These are phyloP conservation scores for Talaromyces marneffei DNA, from an alignment of 2,329 filamentous ascomycete species.

Conservation along the genomic window DNA sequence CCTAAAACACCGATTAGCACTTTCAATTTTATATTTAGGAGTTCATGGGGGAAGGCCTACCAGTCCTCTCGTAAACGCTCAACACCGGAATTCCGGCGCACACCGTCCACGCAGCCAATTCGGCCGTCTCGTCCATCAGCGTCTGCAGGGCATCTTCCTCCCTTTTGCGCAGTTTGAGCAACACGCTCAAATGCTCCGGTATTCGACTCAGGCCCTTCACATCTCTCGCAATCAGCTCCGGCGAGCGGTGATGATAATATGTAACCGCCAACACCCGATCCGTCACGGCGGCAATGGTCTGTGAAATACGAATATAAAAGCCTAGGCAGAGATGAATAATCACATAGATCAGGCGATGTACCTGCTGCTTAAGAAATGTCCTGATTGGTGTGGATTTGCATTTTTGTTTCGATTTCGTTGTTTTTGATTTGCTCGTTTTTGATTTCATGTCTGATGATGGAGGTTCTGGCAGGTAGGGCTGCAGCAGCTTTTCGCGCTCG, in stretches of 20 bases:
- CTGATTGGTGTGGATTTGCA: slow-evolving; percentile 33
- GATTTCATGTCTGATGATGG: neutral
- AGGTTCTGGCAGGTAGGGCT: slow-evolving; percentile 49
- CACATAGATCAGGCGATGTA: slow-evolving; percentile 42
- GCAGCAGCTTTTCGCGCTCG: slow-evolving; percentile 49
- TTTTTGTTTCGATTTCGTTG: slow-evolving; percentile 3
- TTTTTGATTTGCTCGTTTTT: neutral
- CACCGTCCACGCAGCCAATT: slow-evolving; percentile 88
- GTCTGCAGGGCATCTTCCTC: slow-evolving; percentile 72
- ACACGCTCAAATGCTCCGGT: slow-evolving; percentile 81
- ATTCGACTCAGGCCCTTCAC: slow-evolving; percentile 67
- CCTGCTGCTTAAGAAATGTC: slow-evolving; percentile 39
- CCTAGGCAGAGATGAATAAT: slow-evolving; percentile 71
- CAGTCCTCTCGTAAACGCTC: slow-evolving; percentile 87
- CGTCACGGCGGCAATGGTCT: slow-evolving; percentile 70
- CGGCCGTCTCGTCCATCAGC: slow-evolving; percentile 82
- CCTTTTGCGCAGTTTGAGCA: slow-evolving; percentile 62
- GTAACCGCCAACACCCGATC: slow-evolving; percentile 75
- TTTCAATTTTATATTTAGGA: neutral
- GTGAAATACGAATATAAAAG: slow-evolving; percentile 75
- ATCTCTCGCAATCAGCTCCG: slow-evolving; percentile 85
- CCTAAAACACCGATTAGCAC: slow-evolving; percentile 50
- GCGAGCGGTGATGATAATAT: slow-evolving; percentile 93
- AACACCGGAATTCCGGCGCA: slow-evolving; percentile 81
- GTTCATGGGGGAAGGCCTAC: slow-evolving; percentile 39